Conservation (phyloP, 257 asterid genomes). For the Solanum etuberosum region DNA sequence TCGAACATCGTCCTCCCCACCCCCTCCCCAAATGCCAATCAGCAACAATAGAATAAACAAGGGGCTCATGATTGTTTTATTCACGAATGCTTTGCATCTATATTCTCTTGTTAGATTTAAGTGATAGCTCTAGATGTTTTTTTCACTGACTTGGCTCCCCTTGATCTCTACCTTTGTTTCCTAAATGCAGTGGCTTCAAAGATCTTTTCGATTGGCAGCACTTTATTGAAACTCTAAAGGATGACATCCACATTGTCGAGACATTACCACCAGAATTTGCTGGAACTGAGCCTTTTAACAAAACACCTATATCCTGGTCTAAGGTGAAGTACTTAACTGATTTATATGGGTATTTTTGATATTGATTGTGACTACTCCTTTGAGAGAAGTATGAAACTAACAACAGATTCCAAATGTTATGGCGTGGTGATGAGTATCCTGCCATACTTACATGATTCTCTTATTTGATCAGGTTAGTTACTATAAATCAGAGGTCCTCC, state of each 20-base stretch:
- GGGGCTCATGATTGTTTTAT: neutral
- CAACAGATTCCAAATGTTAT: neutral
- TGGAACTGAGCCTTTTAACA: conserved; percentile 67
- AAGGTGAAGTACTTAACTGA: conserved; percentile 39
- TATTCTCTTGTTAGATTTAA: neutral
- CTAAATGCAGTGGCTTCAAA: conserved; percentile 72
- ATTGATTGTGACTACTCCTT: neutral
- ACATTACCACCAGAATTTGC: conserved; percentile 69
- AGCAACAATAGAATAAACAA: neutral
- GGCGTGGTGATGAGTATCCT: neutral
- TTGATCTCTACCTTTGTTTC: neutral
- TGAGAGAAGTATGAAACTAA: neutral
- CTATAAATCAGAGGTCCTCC: conserved; percentile 74
- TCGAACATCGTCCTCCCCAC: neutral
- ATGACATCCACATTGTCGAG: conserved; percentile 70
- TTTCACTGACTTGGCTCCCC: neutral
- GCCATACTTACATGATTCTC: neutral
- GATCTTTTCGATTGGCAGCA: conserved; percentile 94
- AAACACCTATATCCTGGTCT: conserved; percentile 97
- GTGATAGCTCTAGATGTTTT: neutral
- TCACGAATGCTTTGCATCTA: neutral
- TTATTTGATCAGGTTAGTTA: conserved; percentile 51
- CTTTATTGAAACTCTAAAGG: conserved; percentile 73
- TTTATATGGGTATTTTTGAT: neutral
- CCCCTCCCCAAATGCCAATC: neutral